Evolutionary conservation across 2,329 filamentous ascomycete species (phyloP), one percentile per base, ranked within the genome.

Genomic region (Xylariaceae sp.): DNA sequence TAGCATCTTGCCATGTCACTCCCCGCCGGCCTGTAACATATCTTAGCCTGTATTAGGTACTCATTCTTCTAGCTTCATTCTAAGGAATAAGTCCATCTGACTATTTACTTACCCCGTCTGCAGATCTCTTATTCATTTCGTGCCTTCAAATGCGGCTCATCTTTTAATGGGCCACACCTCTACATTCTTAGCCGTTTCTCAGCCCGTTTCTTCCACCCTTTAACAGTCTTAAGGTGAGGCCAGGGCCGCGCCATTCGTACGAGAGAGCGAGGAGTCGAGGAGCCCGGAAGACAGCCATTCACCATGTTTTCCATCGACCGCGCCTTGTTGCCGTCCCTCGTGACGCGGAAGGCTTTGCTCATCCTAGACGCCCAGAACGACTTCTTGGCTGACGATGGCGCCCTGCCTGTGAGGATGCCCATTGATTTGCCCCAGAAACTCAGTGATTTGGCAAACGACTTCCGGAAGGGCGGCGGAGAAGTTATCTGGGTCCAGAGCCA

Each of bases 341-440:
- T 74, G 35, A 84, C 84, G 7, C 80, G 85, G 55, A 84, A 83
- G 74, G 93, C 90, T 1, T 80, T 99, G 49, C 78, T 97, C 17
- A 77, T 95, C 15, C 81, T 97, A 64, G 93, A 96, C 69, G 83
- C 96, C 42, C 94, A 97, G 71, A 91, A 95, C 68, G 93, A 97
- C 72, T 96, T 97, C 69, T 76, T 95, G 59, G 80, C 84, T 5
- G 75, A 83, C 1, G 80, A 84, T 54, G 88, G 89, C 57, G 82
- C 85, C 30, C 75, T 97, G 17, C 82, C 85, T 10, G 83, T 92
- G 54, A 77, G 77, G 42, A 80, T 84, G 49, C 84, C 86, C 2
- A 74, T 81, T 3, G 83, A 84, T 8, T 90, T 92, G 62, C 73
- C 94, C 50, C 80, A 87, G 45, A 84, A 83, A 34, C 82, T 92